Evolutionary conservation across 1,284 basidiomycete genomes (phyloP), one percentile per base, ranked within the genome.

Genomic region (Ganoderma leucocontextum): DNA sequence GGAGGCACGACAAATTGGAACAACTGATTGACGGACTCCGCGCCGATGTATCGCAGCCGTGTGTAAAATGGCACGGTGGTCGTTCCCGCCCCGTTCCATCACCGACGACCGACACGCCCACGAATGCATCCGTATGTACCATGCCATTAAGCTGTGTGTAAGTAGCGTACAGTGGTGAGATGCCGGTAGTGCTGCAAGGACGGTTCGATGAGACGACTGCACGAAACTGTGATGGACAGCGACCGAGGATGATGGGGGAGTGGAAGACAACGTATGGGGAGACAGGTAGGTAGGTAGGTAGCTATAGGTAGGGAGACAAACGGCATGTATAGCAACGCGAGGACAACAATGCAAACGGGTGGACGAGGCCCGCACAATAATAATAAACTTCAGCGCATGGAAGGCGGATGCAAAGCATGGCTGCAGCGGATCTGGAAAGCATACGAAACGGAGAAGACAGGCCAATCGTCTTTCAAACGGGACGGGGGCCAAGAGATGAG

Each of bases 341-440:
- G 55, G 38, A 55, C 55, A 39, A 52, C 25, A 62, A 36, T 62
- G 65, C 63, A 67, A 70, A 64, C 69, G 66, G 66, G 67, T 15
- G 55, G 58, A 36, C 22, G 41, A 17, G 9, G 38, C 69, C 69
- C 69, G 62, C 47, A 52, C 47, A 66, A 70, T 70, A 70, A 70
- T 64, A 63, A 70, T 70, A 65, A 49, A 63, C 44, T 41, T 67
- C 47, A 35, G 58, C 44, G 61, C 38, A 62, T 47, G 44, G 42
- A 17, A 12, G 52, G 25, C 42, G 29, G 35, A 52, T 9, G 42
- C 15, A 36, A 33, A 29, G 41, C 17, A 49, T 15, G 41, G 63
- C 39, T 38, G 57, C 15, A 36, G 38, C 13, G 17, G 22, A 25
- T 33, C 58, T 2, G n/a, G 44, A 22, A 55, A 38, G 35, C 39